Base-by-base conservation (phyloP, 768 basidiomycete species). In the Leucocoprinus sp. region DNA sequence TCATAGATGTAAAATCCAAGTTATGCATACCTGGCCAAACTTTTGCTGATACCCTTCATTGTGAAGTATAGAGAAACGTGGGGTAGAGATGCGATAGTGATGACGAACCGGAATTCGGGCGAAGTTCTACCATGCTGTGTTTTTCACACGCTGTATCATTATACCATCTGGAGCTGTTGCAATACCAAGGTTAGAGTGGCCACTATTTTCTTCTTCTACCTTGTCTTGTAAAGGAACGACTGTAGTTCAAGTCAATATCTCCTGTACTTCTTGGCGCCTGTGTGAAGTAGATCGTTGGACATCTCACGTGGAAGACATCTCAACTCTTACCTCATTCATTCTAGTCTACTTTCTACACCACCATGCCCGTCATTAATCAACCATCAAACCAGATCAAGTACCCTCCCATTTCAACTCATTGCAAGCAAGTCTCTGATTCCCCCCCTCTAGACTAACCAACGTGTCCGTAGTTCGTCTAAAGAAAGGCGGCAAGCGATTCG, bases 401-500 rank as follows among this genome's bases (percentile, higher is more conserved):
- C 55, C 37, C 7, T 33, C 8, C 15, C 42, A 31, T 14, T 31
- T 4, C 12, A 15, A 27, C 19, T 17, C 5, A 31, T 19, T 31
- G 31, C 38, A 41, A 43, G 64, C 33, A 8, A 6, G 4, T 8
- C 18, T 12, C 42, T 18, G 12, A 28, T 24, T 26, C 8, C 8
- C 14, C 17, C n/a, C 24, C 29, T 3, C 14, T 35, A 97, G 93
- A 64, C 71, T 99, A 34, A 99, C 96, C 5, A 99, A 99, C 60
- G 95, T 98, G 48, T 92, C 92, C 29, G 78, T 98, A 61, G 96
- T 99, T 27, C 81, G 93, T 37, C 71, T 96, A 40, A 96, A 93
- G 74, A 98, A 98, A 61, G 91, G 86, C 37, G 96, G 96, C 33
- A 97, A 97, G 66, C 82, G 96, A 39, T 98, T 96, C 61, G 96